phyloP scores from a whole-genome alignment of 1,139 yeast species.

The Wickerhamomyces sp. region DNA sequence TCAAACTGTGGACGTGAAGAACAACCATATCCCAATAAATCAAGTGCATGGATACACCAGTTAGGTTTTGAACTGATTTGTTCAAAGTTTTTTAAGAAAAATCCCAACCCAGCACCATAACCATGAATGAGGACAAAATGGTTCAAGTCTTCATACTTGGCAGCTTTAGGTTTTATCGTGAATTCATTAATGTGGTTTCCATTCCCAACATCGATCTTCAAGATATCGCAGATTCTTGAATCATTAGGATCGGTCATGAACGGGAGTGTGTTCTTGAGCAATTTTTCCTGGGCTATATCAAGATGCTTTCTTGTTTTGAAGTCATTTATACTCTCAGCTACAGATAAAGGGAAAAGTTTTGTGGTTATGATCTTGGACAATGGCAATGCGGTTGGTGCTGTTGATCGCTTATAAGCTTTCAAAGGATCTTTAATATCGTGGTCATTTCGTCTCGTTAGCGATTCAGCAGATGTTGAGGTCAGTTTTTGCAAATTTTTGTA shows the following conservation, averaged over 20 bases:
- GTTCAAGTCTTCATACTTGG: conserved; percentile 31
- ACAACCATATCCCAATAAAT: conserved; percentile 73
- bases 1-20: conserved; percentile 62
- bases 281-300: conserved; percentile 47
- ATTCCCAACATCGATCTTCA: conserved; percentile 37
- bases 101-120: conserved; percentile 76
- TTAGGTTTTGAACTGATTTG: conserved; percentile 33
- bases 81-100: conserved; percentile 59
- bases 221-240: conserved; percentile 28
- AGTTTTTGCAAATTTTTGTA: conserved; percentile 4
- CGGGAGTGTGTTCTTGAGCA: conserved; percentile 33
- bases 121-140: conserved; percentile 72
- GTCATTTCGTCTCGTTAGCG: neutral
- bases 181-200: conserved; percentile 59
- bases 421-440: neutral
- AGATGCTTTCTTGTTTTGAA: conserved; percentile 39
- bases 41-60: conserved; percentile 71
- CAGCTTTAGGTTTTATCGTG: conserved; percentile 45
- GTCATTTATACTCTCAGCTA: conserved; percentile 49
- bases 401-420: conserved; percentile 38
- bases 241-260: conserved; percentile 15
- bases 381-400: conserved; percentile 64
- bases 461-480: neutral
- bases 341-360: conserved; percentile 53
- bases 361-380: conserved; percentile 42